Percentiles rank a stretch among this genome's conserved stretches.
phyloP scores from a whole-genome alignment of 169 alveolate species.

The Neospora caninum region DNA sequence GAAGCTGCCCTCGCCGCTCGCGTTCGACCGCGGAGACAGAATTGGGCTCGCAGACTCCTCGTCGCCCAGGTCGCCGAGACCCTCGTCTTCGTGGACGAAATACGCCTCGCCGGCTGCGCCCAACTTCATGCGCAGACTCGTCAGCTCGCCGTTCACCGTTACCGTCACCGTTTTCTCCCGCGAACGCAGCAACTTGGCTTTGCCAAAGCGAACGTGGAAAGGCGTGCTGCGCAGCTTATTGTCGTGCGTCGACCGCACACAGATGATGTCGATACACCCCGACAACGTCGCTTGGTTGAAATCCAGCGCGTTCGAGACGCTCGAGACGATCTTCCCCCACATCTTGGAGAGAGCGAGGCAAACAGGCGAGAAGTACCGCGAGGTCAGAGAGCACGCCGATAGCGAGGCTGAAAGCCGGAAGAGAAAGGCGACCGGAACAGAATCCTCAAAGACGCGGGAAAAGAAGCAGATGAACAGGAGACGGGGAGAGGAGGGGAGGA shows the following conservation, averaged over 20 bases:
- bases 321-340: conserved; percentile 93
- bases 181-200: conserved; percentile 92
- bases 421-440: not conserved
- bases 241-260: conserved; percentile 86
- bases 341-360: conserved; percentile 58
- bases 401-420: not conserved
- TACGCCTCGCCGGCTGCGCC: conserved; percentile 97
- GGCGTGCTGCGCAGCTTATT: conserved; percentile 89
- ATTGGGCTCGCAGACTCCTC: conserved; percentile 63
- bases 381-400: not conserved
- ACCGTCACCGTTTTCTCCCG: conserved; percentile 91
- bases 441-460: not conserved
- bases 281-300: conserved; percentile 93
- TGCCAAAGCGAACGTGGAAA: conserved; percentile 97
- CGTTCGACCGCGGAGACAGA: not conserved
- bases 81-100: conserved; percentile 86
- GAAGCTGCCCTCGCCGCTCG: not conserved
- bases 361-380: not conserved
- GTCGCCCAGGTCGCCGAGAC: conserved; percentile 31
- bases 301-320: conserved; percentile 90
- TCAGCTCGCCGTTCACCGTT: conserved; percentile 90
- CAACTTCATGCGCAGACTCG: conserved; percentile 91
- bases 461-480: not conserved
- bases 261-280: conserved; percentile 93
- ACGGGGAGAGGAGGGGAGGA: not conserved